These are phyloP conservation scores for Penicillium sp. DNA, from an alignment of 2,329 filamentous ascomycete genomes.

Conservation along the genomic window DNA sequence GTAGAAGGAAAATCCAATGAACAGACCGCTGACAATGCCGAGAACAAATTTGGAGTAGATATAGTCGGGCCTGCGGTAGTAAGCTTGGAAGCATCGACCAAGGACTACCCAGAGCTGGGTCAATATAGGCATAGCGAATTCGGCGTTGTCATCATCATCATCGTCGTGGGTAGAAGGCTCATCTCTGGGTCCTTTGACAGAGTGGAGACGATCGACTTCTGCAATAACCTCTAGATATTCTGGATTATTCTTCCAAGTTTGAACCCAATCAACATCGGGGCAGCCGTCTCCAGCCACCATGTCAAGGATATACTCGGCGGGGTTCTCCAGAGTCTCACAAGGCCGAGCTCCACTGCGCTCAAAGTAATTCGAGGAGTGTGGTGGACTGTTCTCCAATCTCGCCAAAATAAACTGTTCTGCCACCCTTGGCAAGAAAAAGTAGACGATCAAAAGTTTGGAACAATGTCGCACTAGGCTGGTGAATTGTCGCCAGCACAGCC, in stretches of 20 bases:
- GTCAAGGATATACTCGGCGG: constrained; percentile 70
- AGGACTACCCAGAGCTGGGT: constrained; percentile 66
- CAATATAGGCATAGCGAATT: constrained; percentile 73
- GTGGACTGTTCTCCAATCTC: constrained; percentile 57
- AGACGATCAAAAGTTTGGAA: constrained; percentile 73
- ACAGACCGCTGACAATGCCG: constrained; percentile 62
- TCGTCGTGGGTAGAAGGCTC: constrained; percentile 26
- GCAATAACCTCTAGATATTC: constrained; percentile 55
- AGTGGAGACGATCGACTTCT: constrained; percentile 51
- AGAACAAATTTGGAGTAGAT: constrained; percentile 77
- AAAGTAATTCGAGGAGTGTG: constrained; percentile 63
- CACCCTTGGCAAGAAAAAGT: constrained; percentile 60
- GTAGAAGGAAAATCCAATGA: constrained; percentile 81
- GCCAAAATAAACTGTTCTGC: constrained; percentile 65
- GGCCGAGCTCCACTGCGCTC: constrained; percentile 58
- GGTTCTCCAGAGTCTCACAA: constrained; percentile 64
- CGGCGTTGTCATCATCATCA: constrained; percentile 59
- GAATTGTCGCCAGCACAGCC: constrained; percentile 85
- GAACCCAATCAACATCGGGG: constrained; percentile 56
- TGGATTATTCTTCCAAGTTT: constrained; percentile 59
- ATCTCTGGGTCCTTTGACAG: background rate
- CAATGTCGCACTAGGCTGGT: constrained; percentile 84
- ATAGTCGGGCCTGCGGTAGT: constrained; percentile 83
- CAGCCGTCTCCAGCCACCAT: constrained; percentile 45
- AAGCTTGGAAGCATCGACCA: constrained; percentile 77